A percentile compares a stretch with the other conserved stretches of the same genome.
Conservation (phyloP, 495 filamentous ascomycete species). For the Melanomma pulvis-pyrius region DNA sequence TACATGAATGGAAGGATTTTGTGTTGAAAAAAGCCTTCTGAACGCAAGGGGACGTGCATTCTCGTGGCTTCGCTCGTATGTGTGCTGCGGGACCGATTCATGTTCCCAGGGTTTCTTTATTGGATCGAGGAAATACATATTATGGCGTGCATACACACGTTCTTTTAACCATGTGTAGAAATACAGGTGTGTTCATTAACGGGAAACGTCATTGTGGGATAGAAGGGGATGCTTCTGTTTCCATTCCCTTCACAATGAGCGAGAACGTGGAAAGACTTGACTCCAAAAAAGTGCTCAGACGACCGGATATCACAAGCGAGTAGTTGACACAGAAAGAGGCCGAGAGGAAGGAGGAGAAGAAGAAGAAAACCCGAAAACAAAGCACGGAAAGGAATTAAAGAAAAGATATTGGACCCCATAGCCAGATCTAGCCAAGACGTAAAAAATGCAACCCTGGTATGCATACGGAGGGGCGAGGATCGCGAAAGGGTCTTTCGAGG, state of each 20-base stretch:
- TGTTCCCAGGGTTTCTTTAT: slow-evolving; percentile 1
- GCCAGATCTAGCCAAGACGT: background rate
- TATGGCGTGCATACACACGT: slow-evolving; percentile 4
- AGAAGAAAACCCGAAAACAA: background rate
- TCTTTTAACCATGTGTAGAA: background rate
- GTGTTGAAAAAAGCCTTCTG: background rate
- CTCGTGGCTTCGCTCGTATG: background rate
- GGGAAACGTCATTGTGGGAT: background rate
- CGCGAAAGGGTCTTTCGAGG: background rate
- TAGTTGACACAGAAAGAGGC: background rate
- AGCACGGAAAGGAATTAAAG: background rate
- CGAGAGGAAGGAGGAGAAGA: background rate
- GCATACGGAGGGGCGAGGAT: background rate
- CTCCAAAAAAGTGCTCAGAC: background rate
- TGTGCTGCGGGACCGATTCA: background rate
- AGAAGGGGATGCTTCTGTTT: background rate
- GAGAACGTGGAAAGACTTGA: background rate
- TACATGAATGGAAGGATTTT: background rate
- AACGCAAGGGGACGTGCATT: background rate
- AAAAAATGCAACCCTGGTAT: background rate
- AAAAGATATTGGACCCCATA: background rate
- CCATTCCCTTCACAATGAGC: background rate
- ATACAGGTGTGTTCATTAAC: background rate
- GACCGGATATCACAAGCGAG: background rate
- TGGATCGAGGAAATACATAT: background rate